A percentile compares a stretch with the other conserved stretches of the same genome.
Evolutionary conservation across 345 rosid species (phyloP).

Genomic region (Eucalyptus albens): DNA sequence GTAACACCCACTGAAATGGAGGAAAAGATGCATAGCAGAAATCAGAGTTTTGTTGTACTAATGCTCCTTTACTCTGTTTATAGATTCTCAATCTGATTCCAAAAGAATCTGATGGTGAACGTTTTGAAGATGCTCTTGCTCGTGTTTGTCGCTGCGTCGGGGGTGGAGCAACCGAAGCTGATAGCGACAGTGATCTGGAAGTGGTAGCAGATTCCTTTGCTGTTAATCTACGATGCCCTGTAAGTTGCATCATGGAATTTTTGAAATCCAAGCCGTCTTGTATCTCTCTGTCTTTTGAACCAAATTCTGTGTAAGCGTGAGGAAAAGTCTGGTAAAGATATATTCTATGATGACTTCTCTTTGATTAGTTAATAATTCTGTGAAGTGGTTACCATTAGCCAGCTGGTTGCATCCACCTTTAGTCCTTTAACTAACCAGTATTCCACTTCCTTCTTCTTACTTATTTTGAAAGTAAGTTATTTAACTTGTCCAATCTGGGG

Average conservation of each 20-base stretch:
- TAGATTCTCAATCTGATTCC: constrained; percentile 80
- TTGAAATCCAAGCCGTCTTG: not conserved
- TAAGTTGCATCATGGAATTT: constrained; percentile 18
- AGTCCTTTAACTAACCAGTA: not conserved
- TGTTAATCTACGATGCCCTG: constrained; percentile 94
- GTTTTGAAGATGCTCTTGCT: constrained; percentile 73
- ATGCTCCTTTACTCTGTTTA: not conserved
- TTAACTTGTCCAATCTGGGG: not conserved
- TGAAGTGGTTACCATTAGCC: not conserved
- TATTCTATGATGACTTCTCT: not conserved
- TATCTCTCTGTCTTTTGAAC: not conserved
- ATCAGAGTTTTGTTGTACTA: not conserved
- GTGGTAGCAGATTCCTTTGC: constrained; percentile 83
- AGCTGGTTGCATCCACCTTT: not conserved
- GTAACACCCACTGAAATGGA: not conserved
- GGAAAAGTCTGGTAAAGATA: not conserved
- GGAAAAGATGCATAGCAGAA: not conserved
- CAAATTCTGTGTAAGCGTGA: not conserved
- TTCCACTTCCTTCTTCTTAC: not conserved
- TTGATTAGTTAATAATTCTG: not conserved
- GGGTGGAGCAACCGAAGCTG: constrained; percentile 85
- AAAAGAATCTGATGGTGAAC: constrained; percentile 76
- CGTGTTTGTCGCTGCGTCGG: constrained; percentile 92
- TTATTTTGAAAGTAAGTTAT: not conserved
- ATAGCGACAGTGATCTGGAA: constrained; percentile 95